These are phyloP conservation scores for Danielia oregonensis DNA, from an alignment of 805 yeast genomes.

Conservation along the genomic window DNA sequence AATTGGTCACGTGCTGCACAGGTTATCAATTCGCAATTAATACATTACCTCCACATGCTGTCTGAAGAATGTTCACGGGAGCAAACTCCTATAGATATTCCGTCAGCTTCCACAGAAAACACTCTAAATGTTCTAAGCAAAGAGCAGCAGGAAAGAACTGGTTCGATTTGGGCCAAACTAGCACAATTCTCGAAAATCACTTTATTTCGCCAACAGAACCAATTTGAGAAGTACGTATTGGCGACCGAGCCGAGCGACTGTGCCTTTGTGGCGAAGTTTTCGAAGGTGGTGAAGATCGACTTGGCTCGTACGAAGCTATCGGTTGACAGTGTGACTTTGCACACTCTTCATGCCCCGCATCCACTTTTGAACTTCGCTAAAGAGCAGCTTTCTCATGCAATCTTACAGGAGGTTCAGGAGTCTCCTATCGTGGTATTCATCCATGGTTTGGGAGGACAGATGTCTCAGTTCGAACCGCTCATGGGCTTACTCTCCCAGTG, in stretches of 20 bases:
- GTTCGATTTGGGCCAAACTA: constrained; percentile 19
- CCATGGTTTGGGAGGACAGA: constrained; percentile 90
- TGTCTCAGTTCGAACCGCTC: constrained; percentile 78
- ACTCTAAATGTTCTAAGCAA: constrained; percentile 1
- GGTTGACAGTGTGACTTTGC: constrained; percentile 33
- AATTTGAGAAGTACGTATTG: constrained; percentile 41
- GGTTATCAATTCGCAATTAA: too few relatives aligned
- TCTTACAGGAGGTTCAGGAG: constrained; percentile 36
- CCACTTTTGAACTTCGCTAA: constrained; percentile 33
- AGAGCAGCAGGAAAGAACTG: constrained; percentile 16
- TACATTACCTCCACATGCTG: constrained; percentile 1
- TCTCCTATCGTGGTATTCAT: constrained; percentile 64
- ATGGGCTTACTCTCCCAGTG: constrained; percentile 60
- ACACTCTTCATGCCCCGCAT: constrained; percentile 47
- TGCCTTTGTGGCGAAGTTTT: constrained; percentile 48
- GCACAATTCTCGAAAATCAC: constrained; percentile 24
- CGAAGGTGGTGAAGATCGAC: constrained; percentile 36
- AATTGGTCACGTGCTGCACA: too few relatives aligned
- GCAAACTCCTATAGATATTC: neutral
- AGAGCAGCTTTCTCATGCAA: constrained; percentile 14
- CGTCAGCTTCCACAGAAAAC: neutral
- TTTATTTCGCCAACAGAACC: constrained; percentile 20
- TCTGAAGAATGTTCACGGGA: constrained; percentile 1
- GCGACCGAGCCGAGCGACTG: constrained; percentile 51
- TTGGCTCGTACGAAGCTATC: constrained; percentile 18